phyloP scores from a whole-genome alignment of 2,329 filamentous ascomycete species.

The Ascochyta clinopodiicola region DNA sequence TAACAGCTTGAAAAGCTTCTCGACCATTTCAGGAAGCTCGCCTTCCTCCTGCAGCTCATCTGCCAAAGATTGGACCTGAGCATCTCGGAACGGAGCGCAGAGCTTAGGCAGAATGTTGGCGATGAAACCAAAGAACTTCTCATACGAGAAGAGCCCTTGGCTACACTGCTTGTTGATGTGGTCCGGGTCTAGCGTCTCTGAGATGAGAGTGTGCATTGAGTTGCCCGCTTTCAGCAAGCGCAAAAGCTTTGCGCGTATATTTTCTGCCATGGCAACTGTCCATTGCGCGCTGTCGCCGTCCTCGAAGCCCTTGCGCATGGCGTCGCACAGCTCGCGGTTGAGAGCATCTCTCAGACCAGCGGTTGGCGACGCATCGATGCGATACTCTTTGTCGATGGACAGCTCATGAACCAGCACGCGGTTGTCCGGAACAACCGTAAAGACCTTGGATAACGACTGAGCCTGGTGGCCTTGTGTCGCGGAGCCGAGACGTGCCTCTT shows the following conservation, averaged over 20 bases:
- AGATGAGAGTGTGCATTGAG: slow-evolving; percentile 76
- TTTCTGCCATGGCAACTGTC: slow-evolving; percentile 73
- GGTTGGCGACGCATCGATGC: slow-evolving; percentile 67
- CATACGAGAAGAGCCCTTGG: slow-evolving; percentile 78
- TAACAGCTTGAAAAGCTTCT: slow-evolving; percentile 76
- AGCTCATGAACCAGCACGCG: slow-evolving; percentile 79
- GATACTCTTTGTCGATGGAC: slow-evolving; percentile 79
- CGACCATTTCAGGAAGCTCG: slow-evolving; percentile 69
- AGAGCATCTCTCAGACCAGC: slow-evolving; percentile 64
- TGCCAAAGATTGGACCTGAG: slow-evolving; percentile 72
- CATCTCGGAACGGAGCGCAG: slow-evolving; percentile 81
- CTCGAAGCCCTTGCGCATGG: slow-evolving; percentile 68
- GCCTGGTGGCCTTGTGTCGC: slow-evolving; percentile 43
- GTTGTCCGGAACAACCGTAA: slow-evolving; percentile 73
- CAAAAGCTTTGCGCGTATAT: slow-evolving; percentile 74
- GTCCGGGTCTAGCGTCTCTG: slow-evolving; percentile 76
- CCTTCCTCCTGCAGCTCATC: slow-evolving; percentile 62
- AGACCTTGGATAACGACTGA: slow-evolving; percentile 58
- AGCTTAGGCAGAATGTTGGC: slow-evolving; percentile 76
- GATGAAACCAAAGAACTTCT: slow-evolving; percentile 80
- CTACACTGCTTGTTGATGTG: slow-evolving; percentile 72
- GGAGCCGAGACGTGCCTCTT: slow-evolving; percentile 13
- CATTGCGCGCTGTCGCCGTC: slow-evolving; percentile 70
- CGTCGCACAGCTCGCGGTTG: slow-evolving; percentile 64
- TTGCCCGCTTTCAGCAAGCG: slow-evolving; percentile 74